Evolutionary conservation across 179 eudicot species (phyloP).

Genomic region (Beta lomatogona): DNA sequence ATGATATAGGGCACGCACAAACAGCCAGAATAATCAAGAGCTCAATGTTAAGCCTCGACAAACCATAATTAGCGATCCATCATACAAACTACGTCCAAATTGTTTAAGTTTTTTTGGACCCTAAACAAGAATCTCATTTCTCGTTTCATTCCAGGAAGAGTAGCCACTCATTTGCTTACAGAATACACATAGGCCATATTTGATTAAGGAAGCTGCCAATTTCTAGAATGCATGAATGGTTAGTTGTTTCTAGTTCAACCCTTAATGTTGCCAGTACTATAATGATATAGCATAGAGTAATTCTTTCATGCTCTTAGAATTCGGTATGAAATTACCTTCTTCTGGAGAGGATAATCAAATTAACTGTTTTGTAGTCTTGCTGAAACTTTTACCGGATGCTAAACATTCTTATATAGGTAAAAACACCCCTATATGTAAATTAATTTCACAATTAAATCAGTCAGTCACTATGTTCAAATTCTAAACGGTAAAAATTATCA

Average conservation of each 20-base stretch:
- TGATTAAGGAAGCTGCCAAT: background rate
- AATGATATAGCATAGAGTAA: background rate
- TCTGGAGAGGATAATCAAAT: background rate
- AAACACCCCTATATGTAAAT: background rate
- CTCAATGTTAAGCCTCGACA: conserved; percentile 4
- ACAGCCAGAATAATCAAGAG: background rate
- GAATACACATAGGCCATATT: background rate
- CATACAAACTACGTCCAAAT: background rate
- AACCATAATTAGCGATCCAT: background rate
- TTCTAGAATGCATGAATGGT: background rate
- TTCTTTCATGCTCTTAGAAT: no score
- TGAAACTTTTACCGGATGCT: background rate
- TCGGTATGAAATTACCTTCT: background rate
- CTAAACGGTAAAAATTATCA: background rate
- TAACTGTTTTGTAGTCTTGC: background rate
- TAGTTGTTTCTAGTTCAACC: background rate
- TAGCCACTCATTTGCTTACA: background rate
- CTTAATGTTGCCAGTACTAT: background rate
- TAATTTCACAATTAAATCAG: background rate
- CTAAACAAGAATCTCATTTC: background rate
- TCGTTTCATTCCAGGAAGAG: background rate
- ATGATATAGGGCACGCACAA: background rate
- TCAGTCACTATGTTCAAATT: background rate
- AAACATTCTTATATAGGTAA: background rate
- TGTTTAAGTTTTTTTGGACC: background rate